phyloP scores from a whole-genome alignment of 2,329 filamentous ascomycete species.

The Fusarium albidum region DNA sequence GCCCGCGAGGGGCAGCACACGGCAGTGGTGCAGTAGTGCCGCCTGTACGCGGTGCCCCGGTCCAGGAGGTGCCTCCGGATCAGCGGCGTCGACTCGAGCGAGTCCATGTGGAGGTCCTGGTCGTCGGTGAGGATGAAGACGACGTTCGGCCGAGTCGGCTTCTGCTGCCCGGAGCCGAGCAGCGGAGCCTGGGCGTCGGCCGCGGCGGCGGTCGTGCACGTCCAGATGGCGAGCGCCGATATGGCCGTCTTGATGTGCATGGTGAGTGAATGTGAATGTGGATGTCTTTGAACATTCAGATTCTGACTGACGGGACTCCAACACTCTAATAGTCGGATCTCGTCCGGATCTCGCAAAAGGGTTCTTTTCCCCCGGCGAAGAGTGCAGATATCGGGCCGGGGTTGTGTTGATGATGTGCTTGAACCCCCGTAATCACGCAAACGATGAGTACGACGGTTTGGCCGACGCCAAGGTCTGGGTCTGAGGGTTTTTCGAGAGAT shows the following conservation, averaged over 20 bases:
- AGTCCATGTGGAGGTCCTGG: conserved; percentile 69
- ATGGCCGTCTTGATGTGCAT: neutral
- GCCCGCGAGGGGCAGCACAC: conserved; percentile 73
- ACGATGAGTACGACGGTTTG: neutral
- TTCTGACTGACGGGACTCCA: neutral
- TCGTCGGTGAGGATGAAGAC: conserved; percentile 73
- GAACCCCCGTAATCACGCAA: conserved; percentile 12
- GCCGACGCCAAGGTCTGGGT: neutral
- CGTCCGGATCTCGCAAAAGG: conserved; percentile 9
- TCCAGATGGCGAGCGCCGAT: neutral
- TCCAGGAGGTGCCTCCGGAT: conserved; percentile 62
- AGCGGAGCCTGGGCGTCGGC: conserved; percentile 8
- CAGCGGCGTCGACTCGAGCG: conserved; percentile 64
- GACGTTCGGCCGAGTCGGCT: conserved; percentile 57
- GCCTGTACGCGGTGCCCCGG: conserved; percentile 64
- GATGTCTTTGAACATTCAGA: neutral
- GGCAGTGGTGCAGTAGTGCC: conserved; percentile 70
- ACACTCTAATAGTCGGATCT: conserved; percentile 2
- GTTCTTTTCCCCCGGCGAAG: neutral
- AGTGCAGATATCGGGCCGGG: neutral
- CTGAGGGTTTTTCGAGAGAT: neutral
- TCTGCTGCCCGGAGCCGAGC: neutral
- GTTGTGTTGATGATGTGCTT: conserved; percentile 15
- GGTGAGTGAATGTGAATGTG: too few species aligned
- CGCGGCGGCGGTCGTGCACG: neutral